A percentile compares a stretch with the other conserved stretches of the same genome.
These are phyloP conservation scores for Tylopilus intermedius DNA, from an alignment of 768 basidiomycete species.

Conservation along the genomic window DNA sequence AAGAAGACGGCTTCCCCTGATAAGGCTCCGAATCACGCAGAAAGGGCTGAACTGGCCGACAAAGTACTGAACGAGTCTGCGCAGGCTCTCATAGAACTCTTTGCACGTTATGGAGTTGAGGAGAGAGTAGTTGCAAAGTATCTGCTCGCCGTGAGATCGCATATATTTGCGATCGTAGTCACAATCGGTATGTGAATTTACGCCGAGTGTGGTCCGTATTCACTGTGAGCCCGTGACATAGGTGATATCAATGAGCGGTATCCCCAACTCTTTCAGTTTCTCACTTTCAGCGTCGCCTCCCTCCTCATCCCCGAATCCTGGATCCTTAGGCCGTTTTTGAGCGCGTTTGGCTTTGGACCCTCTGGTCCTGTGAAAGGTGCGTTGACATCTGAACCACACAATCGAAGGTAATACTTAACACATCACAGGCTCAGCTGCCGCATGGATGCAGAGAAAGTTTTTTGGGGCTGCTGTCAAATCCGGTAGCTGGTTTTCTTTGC, in stretches of 20 bases:
- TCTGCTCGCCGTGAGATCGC: conserved; percentile 3
- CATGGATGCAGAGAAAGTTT: conserved; percentile 6
- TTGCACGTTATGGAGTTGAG: conserved; percentile 1
- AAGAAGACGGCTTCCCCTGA: not conserved
- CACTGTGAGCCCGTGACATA: not conserved
- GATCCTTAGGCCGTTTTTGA: conserved; percentile 12
- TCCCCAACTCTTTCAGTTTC: conserved; percentile 8
- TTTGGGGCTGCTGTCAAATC: conserved; percentile 2
- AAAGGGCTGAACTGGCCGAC: conserved; percentile 5
- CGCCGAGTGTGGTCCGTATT: not conserved
- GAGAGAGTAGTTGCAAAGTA: conserved; percentile 3
- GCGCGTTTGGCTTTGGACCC: conserved; percentile 16
- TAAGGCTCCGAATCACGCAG: conserved; percentile 2
- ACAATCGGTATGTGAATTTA: conserved; percentile 3
- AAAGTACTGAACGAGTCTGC: conserved; percentile 3
- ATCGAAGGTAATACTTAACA: too few species aligned
- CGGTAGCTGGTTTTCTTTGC: conserved; percentile 11
- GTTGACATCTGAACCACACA: too few species aligned
- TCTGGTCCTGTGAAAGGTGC: conserved; percentile 12
- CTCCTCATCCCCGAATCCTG: conserved; percentile 14
- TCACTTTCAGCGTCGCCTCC: not conserved
- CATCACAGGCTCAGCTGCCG: conserved; percentile 10
- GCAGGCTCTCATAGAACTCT: not conserved
- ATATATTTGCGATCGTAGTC: conserved; percentile 4
- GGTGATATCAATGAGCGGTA: conserved; percentile 15